A percentile compares a stretch with the other conserved stretches of the same genome.
phyloP scores from a whole-genome alignment of 495 filamentous ascomycete species.

The Pseudoneurospora amorphoporcata region DNA sequence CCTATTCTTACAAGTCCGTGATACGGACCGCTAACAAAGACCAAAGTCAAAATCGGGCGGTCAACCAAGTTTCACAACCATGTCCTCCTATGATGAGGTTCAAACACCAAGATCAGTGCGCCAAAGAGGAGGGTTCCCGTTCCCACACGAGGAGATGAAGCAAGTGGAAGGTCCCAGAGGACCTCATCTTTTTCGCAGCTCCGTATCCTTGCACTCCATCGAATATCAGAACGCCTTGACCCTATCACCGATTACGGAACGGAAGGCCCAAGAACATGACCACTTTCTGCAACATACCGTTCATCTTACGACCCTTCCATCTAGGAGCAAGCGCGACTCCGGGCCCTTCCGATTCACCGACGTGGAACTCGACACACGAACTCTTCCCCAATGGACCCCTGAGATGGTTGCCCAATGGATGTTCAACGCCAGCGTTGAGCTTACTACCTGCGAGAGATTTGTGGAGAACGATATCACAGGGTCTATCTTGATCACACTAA shows the following conservation, averaged over 20 bases:
- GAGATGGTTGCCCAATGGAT: slow-evolving; percentile 76
- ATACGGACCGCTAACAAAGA: slow-evolving; percentile 15
- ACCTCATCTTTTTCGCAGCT: slow-evolving; percentile 78
- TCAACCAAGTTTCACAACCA: slow-evolving; percentile 58
- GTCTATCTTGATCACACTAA: slow-evolving; percentile 69
- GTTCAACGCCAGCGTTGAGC: slow-evolving; percentile 59
- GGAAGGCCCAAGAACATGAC: slow-evolving; percentile 26
- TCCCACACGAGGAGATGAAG: slow-evolving; percentile 31
- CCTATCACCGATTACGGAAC: slow-evolving; percentile 52
- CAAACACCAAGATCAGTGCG: slow-evolving; percentile 53
- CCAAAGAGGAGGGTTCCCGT: slow-evolving; percentile 23
- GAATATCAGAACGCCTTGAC: slow-evolving; percentile 53
- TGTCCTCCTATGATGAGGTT: slow-evolving; percentile 67
- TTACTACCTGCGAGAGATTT: slow-evolving; percentile 68
- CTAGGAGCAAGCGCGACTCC: slow-evolving; percentile 22
- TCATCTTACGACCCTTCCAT: slow-evolving; percentile 22
- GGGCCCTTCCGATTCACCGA: slow-evolving; percentile 39
- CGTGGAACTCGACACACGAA: slow-evolving; percentile 44
- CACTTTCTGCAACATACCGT: slow-evolving; percentile 22
- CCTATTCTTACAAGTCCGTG: neutral
- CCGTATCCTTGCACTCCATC: slow-evolving; percentile 35
- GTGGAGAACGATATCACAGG: slow-evolving; percentile 85
- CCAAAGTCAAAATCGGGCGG: slow-evolving; percentile 31
- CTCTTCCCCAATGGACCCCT: slow-evolving; percentile 56
- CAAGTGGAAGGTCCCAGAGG: slow-evolving; percentile 70